These are phyloP conservation scores for Kurtzmaniella quercitrusa DNA, from an alignment of 1,139 yeast species.

Conservation along the genomic window DNA sequence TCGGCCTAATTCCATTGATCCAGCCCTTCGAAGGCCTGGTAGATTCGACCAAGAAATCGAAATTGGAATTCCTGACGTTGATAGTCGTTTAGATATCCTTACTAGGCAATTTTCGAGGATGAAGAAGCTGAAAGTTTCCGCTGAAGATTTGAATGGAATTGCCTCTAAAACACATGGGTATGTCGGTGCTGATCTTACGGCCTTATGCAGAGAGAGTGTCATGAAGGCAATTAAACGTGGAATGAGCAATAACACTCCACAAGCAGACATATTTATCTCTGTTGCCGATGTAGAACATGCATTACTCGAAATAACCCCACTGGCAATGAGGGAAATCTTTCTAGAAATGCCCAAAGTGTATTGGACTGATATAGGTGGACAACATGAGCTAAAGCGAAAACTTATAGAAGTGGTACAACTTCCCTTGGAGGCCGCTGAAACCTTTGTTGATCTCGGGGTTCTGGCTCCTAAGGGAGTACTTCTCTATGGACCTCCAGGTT, in stretches of 20 bases:
- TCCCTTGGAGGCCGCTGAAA: conserved; percentile 79
- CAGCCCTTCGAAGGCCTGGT: conserved; percentile 55
- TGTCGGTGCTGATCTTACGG: conserved; percentile 86
- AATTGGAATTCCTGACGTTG: conserved; percentile 72
- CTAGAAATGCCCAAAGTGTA: conserved; percentile 90
- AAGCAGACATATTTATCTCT: conserved; percentile 25
- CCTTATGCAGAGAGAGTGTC: conserved; percentile 83
- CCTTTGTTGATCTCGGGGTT: conserved; percentile 75
- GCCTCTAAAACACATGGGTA: conserved; percentile 73
- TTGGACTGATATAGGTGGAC: conserved; percentile 98
- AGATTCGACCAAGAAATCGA: conserved; percentile 86
- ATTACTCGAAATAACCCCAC: conserved; percentile 76
- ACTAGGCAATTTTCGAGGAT: conserved; percentile 57
- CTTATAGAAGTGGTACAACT: conserved; percentile 86
- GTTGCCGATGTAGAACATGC: conserved; percentile 62
- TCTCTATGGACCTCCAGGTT: conserved; percentile 94
- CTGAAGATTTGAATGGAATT: conserved; percentile 49
- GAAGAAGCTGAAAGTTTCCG: conserved; percentile 55
- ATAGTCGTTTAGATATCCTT: conserved; percentile 61
- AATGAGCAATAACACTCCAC: conserved; percentile 19
- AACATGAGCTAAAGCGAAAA: conserved; percentile 72
- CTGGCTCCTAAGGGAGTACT: conserved; percentile 89
- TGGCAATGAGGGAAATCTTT: conserved; percentile 95
- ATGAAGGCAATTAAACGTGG: conserved; percentile 75
- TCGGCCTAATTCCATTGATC: conserved; percentile 74